Conservation (phyloP, 179 eudicot species). For the Spergularia azorica region DNA sequence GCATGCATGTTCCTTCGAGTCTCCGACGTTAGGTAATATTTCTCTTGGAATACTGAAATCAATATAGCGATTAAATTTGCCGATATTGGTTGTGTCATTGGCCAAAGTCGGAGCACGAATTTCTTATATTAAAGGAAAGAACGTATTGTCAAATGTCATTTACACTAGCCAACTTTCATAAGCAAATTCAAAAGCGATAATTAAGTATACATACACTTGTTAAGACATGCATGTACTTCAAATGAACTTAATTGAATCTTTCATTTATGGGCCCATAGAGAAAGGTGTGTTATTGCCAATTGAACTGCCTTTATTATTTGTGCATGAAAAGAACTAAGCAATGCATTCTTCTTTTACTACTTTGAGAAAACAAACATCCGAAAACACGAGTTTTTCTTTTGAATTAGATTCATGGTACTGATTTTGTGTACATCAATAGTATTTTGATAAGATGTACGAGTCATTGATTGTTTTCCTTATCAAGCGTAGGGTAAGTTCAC, state of each 20-base stretch:
- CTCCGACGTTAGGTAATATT: too few relatives aligned
- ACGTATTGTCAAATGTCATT: too few relatives aligned
- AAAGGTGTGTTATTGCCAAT: constrained; percentile 1
- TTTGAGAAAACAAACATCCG: constrained; percentile 12
- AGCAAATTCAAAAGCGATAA: too few relatives aligned
- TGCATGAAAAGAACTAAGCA: neutral
- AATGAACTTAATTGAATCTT: neutral
- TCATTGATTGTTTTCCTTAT: neutral
- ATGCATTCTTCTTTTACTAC: constrained; percentile 17
- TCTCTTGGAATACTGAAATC: too few relatives aligned
- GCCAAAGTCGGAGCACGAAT: too few relatives aligned
- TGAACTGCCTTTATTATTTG: neutral
- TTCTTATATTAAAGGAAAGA: too few relatives aligned
- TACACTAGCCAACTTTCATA: too few relatives aligned
- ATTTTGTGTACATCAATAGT: neutral
- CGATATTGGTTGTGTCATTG: too few relatives aligned
- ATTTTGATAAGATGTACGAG: neutral
- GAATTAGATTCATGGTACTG: neutral
- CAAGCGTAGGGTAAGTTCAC: constrained; percentile 2
- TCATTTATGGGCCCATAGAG: neutral
- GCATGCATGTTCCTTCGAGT: too few relatives aligned
- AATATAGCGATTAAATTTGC: too few relatives aligned
- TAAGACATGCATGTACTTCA: neutral
- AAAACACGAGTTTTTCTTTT: neutral
- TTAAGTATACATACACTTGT: too few relatives aligned